Evolutionary conservation across 176 grass and related monocot genomes (phyloP), one percentile per base, ranked within the genome.

Genomic region (Carex myosuroides): DNA sequence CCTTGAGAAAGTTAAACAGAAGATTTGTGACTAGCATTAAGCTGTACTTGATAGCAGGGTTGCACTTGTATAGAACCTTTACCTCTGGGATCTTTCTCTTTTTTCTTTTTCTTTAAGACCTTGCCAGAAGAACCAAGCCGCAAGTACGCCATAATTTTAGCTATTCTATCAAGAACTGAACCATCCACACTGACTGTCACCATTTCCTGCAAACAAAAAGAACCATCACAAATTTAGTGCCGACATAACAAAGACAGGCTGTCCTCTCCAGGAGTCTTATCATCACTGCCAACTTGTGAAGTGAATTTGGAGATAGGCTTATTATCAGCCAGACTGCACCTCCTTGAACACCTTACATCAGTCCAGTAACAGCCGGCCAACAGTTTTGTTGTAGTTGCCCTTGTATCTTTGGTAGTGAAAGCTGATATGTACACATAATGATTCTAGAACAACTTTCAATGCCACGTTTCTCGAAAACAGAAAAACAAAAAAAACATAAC

Each of bases 51-150:
- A 75, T 56, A 64, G 32, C n/a, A 81, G 13, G 17, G 37, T 29
- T 56, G 21, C 17, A 83, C 26, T 54, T 32, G 55, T 60, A 61
- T 63, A 67, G 35, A 44, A 32, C 37, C 9, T 67, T 81, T 83
- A 95, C 95, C 92, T 90, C 92, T 93, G 64, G 73, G 79, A 77
- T 98, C 95, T 88, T 89, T 98, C 4, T 98, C 93, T 22, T 95
- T 95, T 84, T 98, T 98, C 89, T 95, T 98, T 82, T 98, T 98
- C 93, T 99, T 99, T 56, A 98, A 86, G 70, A 99, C 96, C 83
- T 95, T 99, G 67, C 96, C 96, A 63, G 96, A 95, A 83, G 91
- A 95, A 92, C 96, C 96, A 81, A 99, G 93, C 75, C 96, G 88
- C 86, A 99, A 90, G 83, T 99, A 99, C 65, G 91, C 85, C 96